phyloP scores from a whole-genome alignment of 108 stramenopile species.

The Pseudonitzschia multiseries region DNA sequence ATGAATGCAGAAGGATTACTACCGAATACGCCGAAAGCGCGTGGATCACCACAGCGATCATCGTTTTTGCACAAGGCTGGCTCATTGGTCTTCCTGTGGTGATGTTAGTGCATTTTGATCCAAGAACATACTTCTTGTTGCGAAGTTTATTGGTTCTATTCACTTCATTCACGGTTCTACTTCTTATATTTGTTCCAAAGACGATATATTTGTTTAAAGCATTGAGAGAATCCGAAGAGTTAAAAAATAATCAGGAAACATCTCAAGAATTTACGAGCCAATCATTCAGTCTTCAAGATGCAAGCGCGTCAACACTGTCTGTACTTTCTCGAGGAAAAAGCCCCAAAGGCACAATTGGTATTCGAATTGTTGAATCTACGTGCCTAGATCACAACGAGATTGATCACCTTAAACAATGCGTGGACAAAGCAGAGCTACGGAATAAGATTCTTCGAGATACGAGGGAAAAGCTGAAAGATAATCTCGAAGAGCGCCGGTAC shows the following conservation, averaged over 20 bases:
- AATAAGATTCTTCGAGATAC: slow-evolving; percentile 11
- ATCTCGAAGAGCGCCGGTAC: slow-evolving; percentile 31
- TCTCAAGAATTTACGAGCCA: background rate
- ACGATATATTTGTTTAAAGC: slow-evolving; percentile 25
- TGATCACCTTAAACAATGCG: slow-evolving; percentile 19
- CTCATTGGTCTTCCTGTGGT: slow-evolving; percentile 43
- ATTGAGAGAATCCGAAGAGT: background rate
- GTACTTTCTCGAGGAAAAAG: background rate
- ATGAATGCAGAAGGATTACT: slow-evolving; percentile 45
- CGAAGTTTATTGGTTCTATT: slow-evolving; percentile 29
- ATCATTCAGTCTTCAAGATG: no score
- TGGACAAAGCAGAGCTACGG: slow-evolving; percentile 25
- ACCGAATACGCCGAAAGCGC: slow-evolving; percentile 45
- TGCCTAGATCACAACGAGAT: slow-evolving; percentile 18
- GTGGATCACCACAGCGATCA: slow-evolving; percentile 40
- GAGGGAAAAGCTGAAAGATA: slow-evolving; percentile 33
- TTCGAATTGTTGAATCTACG: slow-evolving; percentile 24
- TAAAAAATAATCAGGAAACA: background rate
- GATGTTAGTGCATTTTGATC: slow-evolving; percentile 16
- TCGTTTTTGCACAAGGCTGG: slow-evolving; percentile 39
- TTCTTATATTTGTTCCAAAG: slow-evolving; percentile 59
- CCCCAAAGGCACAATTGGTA: slow-evolving; percentile 20
- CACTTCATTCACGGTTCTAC: slow-evolving; percentile 25
- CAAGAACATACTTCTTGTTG: background rate
- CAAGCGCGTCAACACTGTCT: background rate